Percentiles rank a stretch among this genome's conserved stretches.
phyloP scores from a whole-genome alignment of 306 rosid genomes.

The Medicago ruthenica region DNA sequence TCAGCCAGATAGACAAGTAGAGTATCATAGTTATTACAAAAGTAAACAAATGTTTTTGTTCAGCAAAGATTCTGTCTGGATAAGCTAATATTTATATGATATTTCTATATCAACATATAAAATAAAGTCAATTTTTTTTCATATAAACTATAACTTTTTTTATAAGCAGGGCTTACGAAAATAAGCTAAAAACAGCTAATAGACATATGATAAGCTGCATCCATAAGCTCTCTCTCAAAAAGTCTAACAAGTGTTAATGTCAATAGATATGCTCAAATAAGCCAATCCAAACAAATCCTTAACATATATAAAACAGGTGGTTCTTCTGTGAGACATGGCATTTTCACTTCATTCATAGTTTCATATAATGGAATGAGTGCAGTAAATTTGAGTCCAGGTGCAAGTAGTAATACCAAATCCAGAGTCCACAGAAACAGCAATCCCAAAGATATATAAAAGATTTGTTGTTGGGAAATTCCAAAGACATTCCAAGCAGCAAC shows the following conservation, averaged over 20 bases:
- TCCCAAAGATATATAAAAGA: conserved; percentile 67
- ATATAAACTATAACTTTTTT: neutral
- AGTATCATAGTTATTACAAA: neutral
- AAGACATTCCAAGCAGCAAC: conserved; percentile 70
- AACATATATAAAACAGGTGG: neutral
- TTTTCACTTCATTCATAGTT: neutral
- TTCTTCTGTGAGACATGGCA: neutral
- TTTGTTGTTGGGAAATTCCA: conserved; percentile 60
- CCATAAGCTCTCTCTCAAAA: neutral
- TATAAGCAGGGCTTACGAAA: neutral
- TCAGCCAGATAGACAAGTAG: neutral
- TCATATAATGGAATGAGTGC: neutral
- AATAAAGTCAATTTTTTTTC: neutral
- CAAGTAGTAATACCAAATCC: conserved; percentile 59
- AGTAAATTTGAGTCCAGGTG: neutral
- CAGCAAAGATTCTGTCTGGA: no score
- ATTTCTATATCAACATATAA: no score
- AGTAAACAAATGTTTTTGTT: neutral
- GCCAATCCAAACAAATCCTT: neutral
- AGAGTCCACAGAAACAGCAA: conserved; percentile 80
- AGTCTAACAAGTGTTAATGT: neutral
- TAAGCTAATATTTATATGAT: no score
- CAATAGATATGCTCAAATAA: neutral
- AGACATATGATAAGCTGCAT: neutral
- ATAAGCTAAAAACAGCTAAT: neutral